Evolutionary conservation across 441 rosid species (phyloP), one percentile per base, ranked within the genome.

Genomic region (Brassica balearica): DNA sequence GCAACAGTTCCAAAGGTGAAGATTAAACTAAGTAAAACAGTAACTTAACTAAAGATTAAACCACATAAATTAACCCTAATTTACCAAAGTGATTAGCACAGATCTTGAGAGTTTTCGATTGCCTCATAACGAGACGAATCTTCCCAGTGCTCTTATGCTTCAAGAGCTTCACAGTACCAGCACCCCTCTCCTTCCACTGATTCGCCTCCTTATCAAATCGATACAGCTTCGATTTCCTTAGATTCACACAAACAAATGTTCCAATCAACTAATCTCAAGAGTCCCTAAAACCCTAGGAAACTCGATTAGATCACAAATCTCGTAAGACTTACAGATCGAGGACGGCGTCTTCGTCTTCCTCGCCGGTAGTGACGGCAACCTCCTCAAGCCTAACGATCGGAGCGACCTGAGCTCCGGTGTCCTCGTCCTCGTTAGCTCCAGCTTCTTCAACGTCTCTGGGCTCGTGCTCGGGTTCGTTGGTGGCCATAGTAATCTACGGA

Each of bases 161-260:
- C 78, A 94, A 76, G 8, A 94, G 75, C 93, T 88, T 94, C 25
- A 94, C 96, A 10, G 91, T 83, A 25, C 98, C 98, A 10, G 88
- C 91, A 11, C 97, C 98, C 78, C 98, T 85, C 88, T 94, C 98
- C 41, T 94, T 94, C 97, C 98, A 94, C 87, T 92, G 97, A 63
- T 86, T 90, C 41, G 87, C 95, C 0, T 92, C 91, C 82, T 94
- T 92, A 75, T 92, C 95, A 23, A 87, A 94, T 48, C 97, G 88
- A 78, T 92, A 94, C 22, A 92, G 78, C 85, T 95, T 95, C 58
- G 98, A 74, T 79, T 95, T 94, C 86, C 98, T 94, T 60, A 6
- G 32, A 68, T 60, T 58, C 73, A 75, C n/a, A 71, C n/a, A 75
- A 65, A 64, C 15, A 70, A 19, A 15, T 15, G 17, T 15, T 15